Evolutionary conservation across 768 basidiomycete species (phyloP), one percentile per base, ranked within the genome.

Genomic region (Lentinus tigrinus): DNA sequence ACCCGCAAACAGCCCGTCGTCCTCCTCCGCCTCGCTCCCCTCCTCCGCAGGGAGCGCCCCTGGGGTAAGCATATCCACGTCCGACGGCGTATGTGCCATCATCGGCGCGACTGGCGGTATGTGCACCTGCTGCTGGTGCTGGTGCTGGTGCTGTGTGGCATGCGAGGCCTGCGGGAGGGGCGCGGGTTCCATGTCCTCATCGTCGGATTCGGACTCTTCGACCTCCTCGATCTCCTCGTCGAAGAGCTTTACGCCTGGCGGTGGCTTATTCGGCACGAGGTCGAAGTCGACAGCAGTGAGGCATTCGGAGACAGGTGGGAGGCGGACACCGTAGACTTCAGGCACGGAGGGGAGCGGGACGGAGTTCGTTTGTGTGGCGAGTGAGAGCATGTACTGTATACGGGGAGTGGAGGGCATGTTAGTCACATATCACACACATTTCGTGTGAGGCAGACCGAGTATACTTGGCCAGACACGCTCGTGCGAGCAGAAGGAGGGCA

Each of bases 221-320:
- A 91, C 83, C 65, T 93, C 91, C 61, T 93, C 91, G 8, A 91
- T 71, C 67, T 92, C 89, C 67, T 93, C 90, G 60, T 91, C 88
- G 60, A 86, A 91, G 24, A 89, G 74, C 65, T 84, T 86, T 52
- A 86, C 82, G 21, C 81, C 86, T 10, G 90, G 89, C 3, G 92
- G 90, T 1, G 91, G 89, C 70, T 87, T 86, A 72, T 90, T 93
- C 11, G 93, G 91, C 4, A 93, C 78, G 59, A 94, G 81, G 67
- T 94, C 89, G 75, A 94, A 94, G 78, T 93, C 88, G 63, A 93
- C 83, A 21, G 86, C 76, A 16, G 89, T 88, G 46, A 94, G 80
- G 56, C 89, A 87, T 11, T 93, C 89, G n/a, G 68, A 63, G 23
- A 74, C 54, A 9, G 84, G 76, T 1, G 92, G 92, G n/a, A 94